Conservation (phyloP, 305 asterid species). For the Fraxinus sp. region DNA sequence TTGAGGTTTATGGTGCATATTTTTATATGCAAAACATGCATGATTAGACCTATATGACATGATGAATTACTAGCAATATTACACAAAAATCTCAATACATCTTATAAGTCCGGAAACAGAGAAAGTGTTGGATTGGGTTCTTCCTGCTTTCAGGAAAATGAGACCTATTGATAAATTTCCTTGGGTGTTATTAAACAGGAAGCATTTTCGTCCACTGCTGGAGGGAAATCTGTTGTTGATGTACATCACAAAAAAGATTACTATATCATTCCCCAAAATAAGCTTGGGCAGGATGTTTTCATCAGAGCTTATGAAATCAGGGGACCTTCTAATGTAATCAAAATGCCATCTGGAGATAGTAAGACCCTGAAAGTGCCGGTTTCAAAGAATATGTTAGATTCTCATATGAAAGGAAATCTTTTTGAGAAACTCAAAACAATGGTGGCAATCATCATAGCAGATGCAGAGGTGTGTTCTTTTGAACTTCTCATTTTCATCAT, state of each 20-base stretch:
- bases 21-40: neutral
- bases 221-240: constrained; percentile 58
- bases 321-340: constrained; percentile 51
- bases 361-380: constrained; percentile 72
- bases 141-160: constrained; percentile 5
- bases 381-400: constrained; percentile 75
- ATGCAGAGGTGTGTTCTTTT: constrained; percentile 72
- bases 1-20: neutral
- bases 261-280: constrained; percentile 78
- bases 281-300: constrained; percentile 85
- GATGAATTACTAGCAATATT: constrained; percentile 6
- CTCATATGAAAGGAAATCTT: constrained; percentile 74
- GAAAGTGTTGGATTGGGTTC: neutral
- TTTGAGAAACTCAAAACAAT: constrained; percentile 49
- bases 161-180: constrained; percentile 9
- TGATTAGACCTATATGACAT: constrained; percentile 12
- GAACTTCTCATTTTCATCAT: constrained; percentile 7
- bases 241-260: constrained; percentile 68
- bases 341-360: constrained; percentile 86
- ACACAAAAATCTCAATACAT: neutral
- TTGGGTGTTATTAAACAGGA: constrained; percentile 50
- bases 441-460: constrained; percentile 72
- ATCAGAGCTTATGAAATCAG: constrained; percentile 56
- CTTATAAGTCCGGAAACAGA: neutral
- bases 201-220: constrained; percentile 43